Base-by-base conservation (phyloP, 345 rosid genomes). In the Nasturtium officinale region DNA sequence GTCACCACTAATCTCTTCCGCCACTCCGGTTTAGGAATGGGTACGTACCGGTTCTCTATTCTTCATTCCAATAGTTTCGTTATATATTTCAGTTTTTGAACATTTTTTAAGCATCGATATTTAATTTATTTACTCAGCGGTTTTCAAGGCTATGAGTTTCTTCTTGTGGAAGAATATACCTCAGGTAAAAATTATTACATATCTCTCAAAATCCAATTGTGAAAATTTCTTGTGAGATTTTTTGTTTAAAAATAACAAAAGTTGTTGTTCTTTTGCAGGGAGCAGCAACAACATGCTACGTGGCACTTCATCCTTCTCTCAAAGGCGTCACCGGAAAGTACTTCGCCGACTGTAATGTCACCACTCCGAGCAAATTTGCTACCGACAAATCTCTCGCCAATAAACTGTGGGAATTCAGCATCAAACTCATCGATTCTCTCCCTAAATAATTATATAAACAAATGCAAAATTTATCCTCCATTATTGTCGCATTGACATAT, bases 221-320 rank as follows among this genome's bases (percentile, higher is more conserved):
- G 13, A 38, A 18, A 3, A 13, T 40, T 40, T 38, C 63, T 58
- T 18, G 20, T 12, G 16, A 58, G 45, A 11, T 11, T 4, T 38
- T 26, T 20, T 20, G 3, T 23, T 23, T 23, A 23, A 23, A 7
- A 23, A 5, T 5, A 30, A 18, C 2, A 33, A 35, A 37, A 6
- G 6, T 28, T 35, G 13, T 18, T 38, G 5, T 42, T 69, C 4
- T 6, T 28, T 84, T 83, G 90, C 21, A 94, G 96, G 98, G 99
- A 56, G 99, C 99, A 38, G 96, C 96, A 25, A 91, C 99, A 23
- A 85, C 93, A 25, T 94, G 97, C 83, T 89, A 89, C 67, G 92
- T 79, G 0, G 97, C 97, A 3, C 88, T 91, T 7, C 96, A 91
- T 77, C 97, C 93, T 15, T 74, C 38, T 4, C 18, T 94, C 67